Base-by-base conservation (phyloP, 2,329 filamentous ascomycete species). In the Xylaria arbuscula region DNA sequence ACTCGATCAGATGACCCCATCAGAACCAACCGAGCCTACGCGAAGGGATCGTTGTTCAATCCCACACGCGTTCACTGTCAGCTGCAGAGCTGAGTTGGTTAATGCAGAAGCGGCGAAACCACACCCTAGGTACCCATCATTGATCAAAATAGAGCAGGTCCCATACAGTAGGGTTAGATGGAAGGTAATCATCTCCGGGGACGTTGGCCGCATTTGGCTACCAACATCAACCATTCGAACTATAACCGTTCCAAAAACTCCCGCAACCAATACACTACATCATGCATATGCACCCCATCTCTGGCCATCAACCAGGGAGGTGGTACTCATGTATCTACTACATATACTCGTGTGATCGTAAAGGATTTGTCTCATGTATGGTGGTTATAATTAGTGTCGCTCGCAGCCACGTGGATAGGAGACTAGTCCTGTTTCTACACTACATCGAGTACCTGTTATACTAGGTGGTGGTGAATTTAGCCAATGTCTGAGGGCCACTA, bases 401-500 rank as follows among this genome's bases (percentile, higher is more conserved):
- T 62, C 34, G 59, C 45, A 67, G 62, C 69, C 69, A 71, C 69
- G 69, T 71, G 69, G 67, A 65, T 58, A 60, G 50, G 47, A 15
- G 48, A 53, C 51, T 36, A 50, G 28, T 58, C 56, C 61, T 36
- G 36, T 68, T 40, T 45, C 48, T 38, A 15, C 40, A 22, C 48
- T 38, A 15, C 40, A 22, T 15, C 47, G 32, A 40, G 36, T 57
- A 38, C 32, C 40, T 42, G 47, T 38, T 45, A 62, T 22, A 53
- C 28, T 53, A 45, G 40, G 40, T 45, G 9, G 34, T 42, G 19
- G 48, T 10, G 53, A 24, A 22, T 40, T 48, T 59, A 64, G 45
- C 40, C 28, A 55, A 53, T 36, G 51, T 65, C 54, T 38, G 47
- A 42, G 48, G 55, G 47, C 53, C 61, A 58, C 48, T 51, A 28